A percentile compares a stretch with the other conserved stretches of the same genome.
Conservation (phyloP, 2,329 filamentous ascomycete genomes). For the Diplocarpon rosae region DNA sequence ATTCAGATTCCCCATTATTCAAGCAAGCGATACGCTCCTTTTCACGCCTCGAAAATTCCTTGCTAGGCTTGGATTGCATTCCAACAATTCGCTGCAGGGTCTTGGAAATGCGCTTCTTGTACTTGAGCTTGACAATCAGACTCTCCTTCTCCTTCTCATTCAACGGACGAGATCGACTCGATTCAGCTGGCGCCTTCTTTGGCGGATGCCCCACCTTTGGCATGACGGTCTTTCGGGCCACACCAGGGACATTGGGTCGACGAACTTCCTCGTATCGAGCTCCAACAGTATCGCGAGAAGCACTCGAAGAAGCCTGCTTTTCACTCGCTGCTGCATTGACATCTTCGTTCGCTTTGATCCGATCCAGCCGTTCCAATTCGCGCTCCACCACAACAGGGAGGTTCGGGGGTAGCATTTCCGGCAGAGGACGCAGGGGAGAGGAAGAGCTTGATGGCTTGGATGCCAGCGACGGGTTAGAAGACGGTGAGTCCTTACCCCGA, state of each 20-base stretch:
- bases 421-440: slow-evolving; percentile 20
- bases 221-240: slow-evolving; percentile 24
- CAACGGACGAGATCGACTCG: slow-evolving; percentile 10
- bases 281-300: slow-evolving; percentile 23
- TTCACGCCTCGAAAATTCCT: slow-evolving; percentile 13
- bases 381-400: slow-evolving; percentile 25
- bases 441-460: neutral
- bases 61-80: slow-evolving; percentile 13
- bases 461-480: neutral
- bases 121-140: slow-evolving; percentile 24
- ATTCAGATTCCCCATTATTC: slow-evolving; percentile 17
- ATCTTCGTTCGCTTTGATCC: slow-evolving; percentile 12
- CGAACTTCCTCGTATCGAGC: slow-evolving; percentile 25
- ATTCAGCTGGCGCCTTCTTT: slow-evolving; percentile 18
- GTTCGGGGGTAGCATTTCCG: slow-evolving; percentile 23
- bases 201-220: slow-evolving; percentile 26
- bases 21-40: slow-evolving; percentile 1
- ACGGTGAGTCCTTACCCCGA: slow-evolving; percentile 4
- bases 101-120: slow-evolving; percentile 20
- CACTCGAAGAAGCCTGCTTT: neutral
- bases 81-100: slow-evolving; percentile 23
- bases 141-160: slow-evolving; percentile 8
- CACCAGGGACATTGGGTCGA: slow-evolving; percentile 24
- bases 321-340: neutral
- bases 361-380: slow-evolving; percentile 20